These are phyloP conservation scores for Sambucus nigra DNA, from an alignment of 129 eudicot species.

Conservation along the genomic window DNA sequence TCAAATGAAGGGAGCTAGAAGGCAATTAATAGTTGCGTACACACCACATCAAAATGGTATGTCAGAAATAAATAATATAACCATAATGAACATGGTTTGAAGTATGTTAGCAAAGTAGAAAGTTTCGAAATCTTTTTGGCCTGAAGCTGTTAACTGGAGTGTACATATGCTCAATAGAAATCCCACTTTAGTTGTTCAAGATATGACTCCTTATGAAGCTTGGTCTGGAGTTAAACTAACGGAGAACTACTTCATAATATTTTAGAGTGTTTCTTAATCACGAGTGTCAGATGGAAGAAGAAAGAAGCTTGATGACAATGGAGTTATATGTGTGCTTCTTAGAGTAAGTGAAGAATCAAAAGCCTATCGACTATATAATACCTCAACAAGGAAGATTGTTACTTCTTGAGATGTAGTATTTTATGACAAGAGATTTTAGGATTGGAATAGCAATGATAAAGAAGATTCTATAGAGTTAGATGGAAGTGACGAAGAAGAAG, in stretches of 20 bases:
- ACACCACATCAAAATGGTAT: conserved; percentile 8
- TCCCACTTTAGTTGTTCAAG: neutral
- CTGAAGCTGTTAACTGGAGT: conserved; percentile 3
- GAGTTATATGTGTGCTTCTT: conserved; percentile 7
- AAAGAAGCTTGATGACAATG: conserved; percentile 6
- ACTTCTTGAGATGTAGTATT: conserved; percentile 8
- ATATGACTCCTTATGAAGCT: neutral
- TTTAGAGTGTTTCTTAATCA: neutral
- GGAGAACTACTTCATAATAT: neutral
- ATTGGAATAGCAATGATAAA: neutral
- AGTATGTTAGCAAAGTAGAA: neutral
- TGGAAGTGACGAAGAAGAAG: neutral
- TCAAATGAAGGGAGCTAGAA: neutral
- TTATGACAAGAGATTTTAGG: neutral
- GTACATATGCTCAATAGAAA: neutral
- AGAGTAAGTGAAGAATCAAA: conserved; percentile 9
- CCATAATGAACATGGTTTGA: too few relatives aligned
- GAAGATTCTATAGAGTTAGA: neutral
- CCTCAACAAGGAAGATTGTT: neutral
- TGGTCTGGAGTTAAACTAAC: conserved; percentile 1
- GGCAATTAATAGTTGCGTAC: neutral
- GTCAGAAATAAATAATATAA: neutral
- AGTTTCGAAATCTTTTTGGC: neutral
- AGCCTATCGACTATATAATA: conserved; percentile 6
- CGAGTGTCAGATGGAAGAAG: neutral